Conservation (phyloP, 495 filamentous ascomycete genomes). For the Glutinoglossum americanum region DNA sequence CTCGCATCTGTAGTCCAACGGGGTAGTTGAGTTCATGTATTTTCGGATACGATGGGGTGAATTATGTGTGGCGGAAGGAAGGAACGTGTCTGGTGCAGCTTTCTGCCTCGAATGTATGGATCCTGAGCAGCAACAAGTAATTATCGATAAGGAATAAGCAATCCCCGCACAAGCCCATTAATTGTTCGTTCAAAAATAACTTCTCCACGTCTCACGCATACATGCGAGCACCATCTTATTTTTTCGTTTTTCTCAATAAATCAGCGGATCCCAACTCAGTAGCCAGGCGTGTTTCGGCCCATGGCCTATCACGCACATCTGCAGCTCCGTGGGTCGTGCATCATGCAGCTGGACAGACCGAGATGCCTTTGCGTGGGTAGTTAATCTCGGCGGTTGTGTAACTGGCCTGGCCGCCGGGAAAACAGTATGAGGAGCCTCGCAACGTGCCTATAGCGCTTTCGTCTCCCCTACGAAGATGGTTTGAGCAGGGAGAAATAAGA, state of each 20-base stretch:
- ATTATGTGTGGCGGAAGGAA: not conserved
- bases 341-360: not conserved
- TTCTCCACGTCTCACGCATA: not conserved
- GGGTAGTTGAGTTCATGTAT: not conserved
- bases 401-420: too few species aligned
- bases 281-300: not conserved
- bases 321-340: not conserved
- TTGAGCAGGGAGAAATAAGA: too few species aligned
- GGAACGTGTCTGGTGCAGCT: not conserved
- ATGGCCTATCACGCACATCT: not conserved
- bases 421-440: too few species aligned
- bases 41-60: not conserved
- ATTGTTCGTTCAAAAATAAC: not conserved
- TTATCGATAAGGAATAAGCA: not conserved
- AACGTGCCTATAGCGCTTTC: too few species aligned
- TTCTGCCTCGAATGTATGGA: too few species aligned
- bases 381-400: too few species aligned
- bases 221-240: too few species aligned
- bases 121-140: not conserved
- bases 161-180: not conserved
- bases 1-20: not conserved
- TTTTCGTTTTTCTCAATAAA: not conserved
- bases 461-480: too few species aligned
- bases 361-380: not conserved
- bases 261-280: not conserved